Evolutionary conservation across 495 filamentous ascomycete species (phyloP), one percentile per base, ranked within the genome.

Genomic region (Xylaria cubensis): DNA sequence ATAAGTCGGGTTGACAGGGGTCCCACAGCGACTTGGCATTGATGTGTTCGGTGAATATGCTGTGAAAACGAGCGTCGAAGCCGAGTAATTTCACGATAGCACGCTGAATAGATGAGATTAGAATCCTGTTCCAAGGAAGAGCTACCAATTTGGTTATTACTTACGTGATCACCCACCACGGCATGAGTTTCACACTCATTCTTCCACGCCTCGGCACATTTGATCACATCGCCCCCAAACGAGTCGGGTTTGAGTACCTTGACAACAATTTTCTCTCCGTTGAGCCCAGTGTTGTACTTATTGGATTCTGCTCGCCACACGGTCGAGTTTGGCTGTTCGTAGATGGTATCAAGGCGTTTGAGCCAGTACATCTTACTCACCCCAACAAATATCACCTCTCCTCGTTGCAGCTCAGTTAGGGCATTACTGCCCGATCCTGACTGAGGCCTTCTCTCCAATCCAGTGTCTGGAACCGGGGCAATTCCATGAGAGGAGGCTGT

Each of bases 61-160:
- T 34, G 13, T 59, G 53, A 39, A 69, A 58, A 53, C 67, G 67
- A 7, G 67, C 67, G 21, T 69, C 67, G 9, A 32, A 44, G 9
- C 53, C 67, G 13, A 69, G 51, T 0, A 69, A 8, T 17, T 1
- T 39, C 5, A 48, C 67, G 13, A 69, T 69, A 2, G n/a, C 8
- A 36, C 0, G 36, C 67, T 69, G 15, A 7, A 41, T 2, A 1
- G n/a, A 46, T 19, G 7, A 7, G 1, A 36, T 69, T 9, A 69
- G 67, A 8, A 58, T 15, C 4, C 8, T 8, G 9, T 42, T 12
- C 0, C 26, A 50, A 1, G 26, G 24, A 0, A 3, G 5, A 65
- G 7, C 3, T 15, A 3, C 13, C 7, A 24, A 12, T 26, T 29
- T 50, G 44, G 10, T 3, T 32, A 10, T 9, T 15, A 24, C 64